Evolutionary conservation across 345 rosid genomes (phyloP).

Genomic region (Crucihimalaya himalaica): DNA sequence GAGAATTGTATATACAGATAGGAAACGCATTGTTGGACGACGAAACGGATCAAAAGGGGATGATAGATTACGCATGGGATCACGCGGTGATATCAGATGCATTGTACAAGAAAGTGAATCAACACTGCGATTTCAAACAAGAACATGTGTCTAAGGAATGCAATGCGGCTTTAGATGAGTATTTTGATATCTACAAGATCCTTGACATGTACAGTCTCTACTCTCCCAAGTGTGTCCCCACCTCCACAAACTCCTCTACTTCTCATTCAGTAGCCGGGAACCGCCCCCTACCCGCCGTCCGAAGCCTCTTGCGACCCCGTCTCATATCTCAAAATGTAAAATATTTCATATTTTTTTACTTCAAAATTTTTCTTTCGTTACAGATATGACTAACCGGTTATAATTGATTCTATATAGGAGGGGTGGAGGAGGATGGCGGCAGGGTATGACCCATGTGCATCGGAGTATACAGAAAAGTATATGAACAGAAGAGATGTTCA

Average conservation of each 20-base stretch:
- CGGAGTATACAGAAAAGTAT: conserved; percentile 52
- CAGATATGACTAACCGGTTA: conserved; percentile 1
- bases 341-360: neutral
- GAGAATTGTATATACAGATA: conserved; percentile 47
- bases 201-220: conserved; percentile 87
- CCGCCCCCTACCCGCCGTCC: conserved; percentile 41
- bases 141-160: conserved; percentile 42
- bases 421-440: conserved; percentile 61
- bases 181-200: conserved; percentile 51
- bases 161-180: conserved; percentile 40
- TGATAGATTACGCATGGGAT: conserved; percentile 82
- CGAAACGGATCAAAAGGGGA: conserved; percentile 71
- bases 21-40: conserved; percentile 82
- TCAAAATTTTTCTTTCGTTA: neutral
- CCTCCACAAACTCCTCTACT: conserved; percentile 5
- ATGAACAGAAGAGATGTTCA: conserved; percentile 79
- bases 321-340: conserved; percentile 53
- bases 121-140: conserved; percentile 53
- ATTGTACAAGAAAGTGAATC: conserved; percentile 49
- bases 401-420: conserved; percentile 33
- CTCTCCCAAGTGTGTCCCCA: conserved; percentile 46
- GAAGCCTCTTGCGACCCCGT: conserved; percentile 45
- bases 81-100: conserved; percentile 82
- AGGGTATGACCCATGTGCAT: conserved; percentile 74
- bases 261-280: conserved; percentile 27